A percentile compares a stretch with the other conserved stretches of the same genome.
Conservation (phyloP, 306 rosid species). For the Vigna unguiculata region DNA sequence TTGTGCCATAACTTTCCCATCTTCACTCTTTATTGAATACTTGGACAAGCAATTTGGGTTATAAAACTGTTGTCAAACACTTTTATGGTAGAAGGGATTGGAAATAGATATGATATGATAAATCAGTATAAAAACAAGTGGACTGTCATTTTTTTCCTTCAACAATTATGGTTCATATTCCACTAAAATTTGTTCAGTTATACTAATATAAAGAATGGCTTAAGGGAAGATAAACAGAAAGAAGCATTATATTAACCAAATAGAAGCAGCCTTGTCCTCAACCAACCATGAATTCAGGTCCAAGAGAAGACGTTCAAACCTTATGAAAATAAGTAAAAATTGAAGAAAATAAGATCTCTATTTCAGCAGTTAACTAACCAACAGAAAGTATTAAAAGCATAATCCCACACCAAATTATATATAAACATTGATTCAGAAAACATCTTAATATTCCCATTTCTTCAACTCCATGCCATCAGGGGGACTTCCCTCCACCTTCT, state of each 20-base stretch:
- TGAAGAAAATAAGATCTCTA: not conserved
- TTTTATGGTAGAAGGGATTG: too few relatives aligned
- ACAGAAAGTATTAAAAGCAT: constrained; percentile 40
- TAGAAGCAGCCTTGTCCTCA: not conserved
- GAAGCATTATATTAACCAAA: constrained; percentile 30
- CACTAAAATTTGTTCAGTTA: too few relatives aligned
- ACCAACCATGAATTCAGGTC: constrained; percentile 26
- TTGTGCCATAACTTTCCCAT: too few relatives aligned
- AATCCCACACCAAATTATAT: constrained; percentile 33
- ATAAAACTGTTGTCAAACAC: too few relatives aligned
- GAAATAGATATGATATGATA: too few relatives aligned
- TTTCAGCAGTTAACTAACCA: not conserved
- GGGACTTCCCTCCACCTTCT: constrained; percentile 95
- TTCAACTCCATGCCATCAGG: constrained; percentile 98
- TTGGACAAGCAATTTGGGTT: too few relatives aligned
- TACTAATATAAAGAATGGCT: not conserved
- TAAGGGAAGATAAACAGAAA: not conserved
- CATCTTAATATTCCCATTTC: constrained; percentile 74
- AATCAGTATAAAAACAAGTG: too few relatives aligned
- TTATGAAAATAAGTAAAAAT: not conserved
- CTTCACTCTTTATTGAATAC: too few relatives aligned
- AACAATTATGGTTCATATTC: too few relatives aligned
- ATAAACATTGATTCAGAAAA: constrained; percentile 9
- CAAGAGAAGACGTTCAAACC: not conserved
- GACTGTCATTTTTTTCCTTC: too few relatives aligned